A percentile compares a stretch with the other conserved stretches of the same genome.
Evolutionary conservation across 768 basidiomycete species (phyloP).

Genomic region (Mycena galopus): DNA sequence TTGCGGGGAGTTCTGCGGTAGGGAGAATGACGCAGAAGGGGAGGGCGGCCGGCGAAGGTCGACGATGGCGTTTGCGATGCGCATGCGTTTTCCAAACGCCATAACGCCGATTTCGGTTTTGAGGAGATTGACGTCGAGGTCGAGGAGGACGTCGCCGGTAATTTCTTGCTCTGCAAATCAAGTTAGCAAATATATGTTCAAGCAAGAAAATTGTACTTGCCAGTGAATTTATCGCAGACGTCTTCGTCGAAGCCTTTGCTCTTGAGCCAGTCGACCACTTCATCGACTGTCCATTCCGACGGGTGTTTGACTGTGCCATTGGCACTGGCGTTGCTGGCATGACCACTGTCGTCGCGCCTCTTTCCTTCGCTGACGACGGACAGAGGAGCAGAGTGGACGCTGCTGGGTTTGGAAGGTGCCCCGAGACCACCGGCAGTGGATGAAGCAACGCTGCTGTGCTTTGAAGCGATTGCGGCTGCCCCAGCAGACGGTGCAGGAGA

Average conservation of each 20-base stretch:
- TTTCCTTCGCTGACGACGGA: slow-evolving; percentile 37
- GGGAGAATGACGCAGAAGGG: slow-evolving; percentile 48
- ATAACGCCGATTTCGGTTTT: slow-evolving; percentile 94
- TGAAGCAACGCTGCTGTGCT: slow-evolving; percentile 57
- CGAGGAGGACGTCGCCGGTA: slow-evolving; percentile 95
- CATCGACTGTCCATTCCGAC: slow-evolving; percentile 86
- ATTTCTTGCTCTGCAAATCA: slow-evolving; percentile 91
- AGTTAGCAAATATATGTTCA: slow-evolving; percentile 18
- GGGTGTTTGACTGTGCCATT: slow-evolving; percentile 60
- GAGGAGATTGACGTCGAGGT: slow-evolving; percentile 91
- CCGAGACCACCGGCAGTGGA: slow-evolving; percentile 21
- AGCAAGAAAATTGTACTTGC: slow-evolving; percentile 56
- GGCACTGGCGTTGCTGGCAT: slow-evolving; percentile 40
- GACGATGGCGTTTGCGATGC: slow-evolving; percentile 92
- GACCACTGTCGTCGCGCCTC: slow-evolving; percentile 33
- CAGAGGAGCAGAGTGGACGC: slow-evolving; percentile 39
- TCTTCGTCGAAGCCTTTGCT: slow-evolving; percentile 87
- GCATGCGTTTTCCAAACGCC: slow-evolving; percentile 94
- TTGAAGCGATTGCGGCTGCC: slow-evolving; percentile 45
- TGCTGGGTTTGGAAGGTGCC: slow-evolving; percentile 31
- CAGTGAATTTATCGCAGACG: slow-evolving; percentile 88
- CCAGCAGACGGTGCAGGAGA: slow-evolving; percentile 40
- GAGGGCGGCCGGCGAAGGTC: slow-evolving; percentile 84
- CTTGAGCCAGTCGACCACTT: slow-evolving; percentile 92
- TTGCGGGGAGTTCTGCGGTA: slow-evolving; percentile 39